Base-by-base conservation (phyloP, 1,284 basidiomycete genomes). In the Exobasidium rhododendri region DNA sequence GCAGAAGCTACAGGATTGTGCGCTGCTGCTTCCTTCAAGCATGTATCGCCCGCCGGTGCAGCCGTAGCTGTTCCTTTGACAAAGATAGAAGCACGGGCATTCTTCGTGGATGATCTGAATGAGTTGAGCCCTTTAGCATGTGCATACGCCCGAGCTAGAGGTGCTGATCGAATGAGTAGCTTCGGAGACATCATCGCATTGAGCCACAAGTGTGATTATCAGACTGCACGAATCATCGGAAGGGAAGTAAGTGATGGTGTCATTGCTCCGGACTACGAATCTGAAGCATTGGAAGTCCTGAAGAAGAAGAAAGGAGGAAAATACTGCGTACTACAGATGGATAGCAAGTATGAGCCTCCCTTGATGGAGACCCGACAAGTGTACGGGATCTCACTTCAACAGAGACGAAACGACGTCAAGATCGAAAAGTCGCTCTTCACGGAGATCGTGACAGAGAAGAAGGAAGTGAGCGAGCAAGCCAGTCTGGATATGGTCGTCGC, bases 131-230 rank as follows among this genome's bases (percentile, higher is more conserved):
- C 90, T 11, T 84, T 98, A 53, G 94, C 94, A 26, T 86, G 86
- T 61, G 96, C 96, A 1, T 99, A 98, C 77, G 94, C 94, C 44
- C 89, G 96, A 63, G 96, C 94, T 59, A 88, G 96, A 79, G 94
- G 93, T 68, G 96, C 94, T 20, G 96, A 99, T 81, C 88, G 94
- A 60, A 99, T 99, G 94, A 97, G 93, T 1, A 97, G 92, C 4
- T 99, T 98, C 79, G 94, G 94, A 26, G 96, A 99, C 83, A 96
- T 98, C 81, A 94, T 99, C 76, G 94, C 92, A 1, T 85, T 99
- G 13, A 96, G 92, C 26, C 88, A 91, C 59, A 86, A 87, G 35
- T 96, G 93, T 82, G 96, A 99, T 81, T 85, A 92, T 35, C 89
- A 91, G 2, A 98, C 94, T 10, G 94, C 94, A 56, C 88, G 88